Evolutionary conservation across 2,329 filamentous ascomycete genomes (phyloP), one percentile per base, ranked within the genome.

Genomic region (Diaporthe sp.): DNA sequence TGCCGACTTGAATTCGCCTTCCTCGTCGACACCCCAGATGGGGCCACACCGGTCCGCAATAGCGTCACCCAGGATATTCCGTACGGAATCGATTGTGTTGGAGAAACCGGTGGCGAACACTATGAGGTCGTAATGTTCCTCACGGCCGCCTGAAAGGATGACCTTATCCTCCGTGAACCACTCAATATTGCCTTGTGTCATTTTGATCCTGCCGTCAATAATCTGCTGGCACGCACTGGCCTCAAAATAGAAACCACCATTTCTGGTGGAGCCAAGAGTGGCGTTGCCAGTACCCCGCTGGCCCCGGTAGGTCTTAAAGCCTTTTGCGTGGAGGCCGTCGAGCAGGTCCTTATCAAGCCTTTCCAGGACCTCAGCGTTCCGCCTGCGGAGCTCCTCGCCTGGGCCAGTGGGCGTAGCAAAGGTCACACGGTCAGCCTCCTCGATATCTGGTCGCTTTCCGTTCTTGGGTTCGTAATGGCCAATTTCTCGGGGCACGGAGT

Each of bases 391-490:
- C 1, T 94, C 84, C 0, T 92, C 94, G 51, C 94, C 85, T 3
- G 92, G 91, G 0, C 92, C 94, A 0, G 92, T 92, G 17, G 93
- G 92, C 51, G 86, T 90, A 25, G 93, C 93, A 72, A 94, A 90
- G 71, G 94, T 85, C 59, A 93, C 90, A 27, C 94, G 84, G 30
- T 90, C 87, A 79, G 94, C 93, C 32, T 22, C 55, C 30, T 58
- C 55, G 83, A 15, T 85, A 83, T 81, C 93, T 93, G 79, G 94
- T 89, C 56, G 93, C 84, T 71, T 92, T 86, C 55, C 55, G 10
- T 58, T 58, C 55, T 58, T 58, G 30, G 59, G 59, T 2, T 22
- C 35, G 59, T 65, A 65, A 37, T 19, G 19, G n/a, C 59, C 59
- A 19, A 65, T 65, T 2, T 27, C 42, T 8, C 59, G 59, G 5